Percentiles rank a stretch among this genome's conserved stretches.
Evolutionary conservation across 2,329 filamentous ascomycete species (phyloP).

Genomic region (Penicillium sp.): DNA sequence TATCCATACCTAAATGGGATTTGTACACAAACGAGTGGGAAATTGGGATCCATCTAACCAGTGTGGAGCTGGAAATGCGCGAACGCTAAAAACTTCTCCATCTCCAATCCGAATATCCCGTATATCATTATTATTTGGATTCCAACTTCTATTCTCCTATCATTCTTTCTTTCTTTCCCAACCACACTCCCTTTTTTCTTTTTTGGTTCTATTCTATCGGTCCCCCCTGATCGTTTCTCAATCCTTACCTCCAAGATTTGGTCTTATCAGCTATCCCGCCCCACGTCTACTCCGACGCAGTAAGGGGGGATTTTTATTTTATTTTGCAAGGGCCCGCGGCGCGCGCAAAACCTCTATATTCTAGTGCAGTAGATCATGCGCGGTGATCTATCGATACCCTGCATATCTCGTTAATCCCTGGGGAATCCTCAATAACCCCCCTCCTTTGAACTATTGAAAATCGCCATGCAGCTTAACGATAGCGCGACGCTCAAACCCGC

Average conservation of each 20-base stretch:
- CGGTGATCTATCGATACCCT: conserved; percentile 18
- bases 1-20: conserved; percentile 4
- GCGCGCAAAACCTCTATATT: conserved; percentile 5
- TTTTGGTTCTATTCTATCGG: background rate
- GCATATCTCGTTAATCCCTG: conserved; percentile 25
- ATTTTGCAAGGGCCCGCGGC: conserved; percentile 8
- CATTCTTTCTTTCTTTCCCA: background rate
- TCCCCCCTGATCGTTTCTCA: background rate
- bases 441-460: conserved; percentile 23
- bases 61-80: conserved; percentile 18
- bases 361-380: conserved; percentile 31
- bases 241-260: conserved; percentile 1
- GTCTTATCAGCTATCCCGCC: conserved; percentile 14
- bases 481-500: conserved; percentile 22
- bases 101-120: conserved; percentile 1
- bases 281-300: conserved; percentile 3
- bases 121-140: background rate
- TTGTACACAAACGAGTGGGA: conserved; percentile 17
- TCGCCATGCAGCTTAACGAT: conserved; percentile 33
- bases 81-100: conserved; percentile 16
- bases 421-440: conserved; percentile 4
- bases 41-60: conserved; percentile 17
- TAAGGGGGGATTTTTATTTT: conserved; percentile 16
- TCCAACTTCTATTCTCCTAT: background rate
- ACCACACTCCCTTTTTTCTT: background rate